Evolutionary conservation across 1,284 basidiomycete species (phyloP).

Genomic region (Cutaneotrichosporon curvatum): DNA sequence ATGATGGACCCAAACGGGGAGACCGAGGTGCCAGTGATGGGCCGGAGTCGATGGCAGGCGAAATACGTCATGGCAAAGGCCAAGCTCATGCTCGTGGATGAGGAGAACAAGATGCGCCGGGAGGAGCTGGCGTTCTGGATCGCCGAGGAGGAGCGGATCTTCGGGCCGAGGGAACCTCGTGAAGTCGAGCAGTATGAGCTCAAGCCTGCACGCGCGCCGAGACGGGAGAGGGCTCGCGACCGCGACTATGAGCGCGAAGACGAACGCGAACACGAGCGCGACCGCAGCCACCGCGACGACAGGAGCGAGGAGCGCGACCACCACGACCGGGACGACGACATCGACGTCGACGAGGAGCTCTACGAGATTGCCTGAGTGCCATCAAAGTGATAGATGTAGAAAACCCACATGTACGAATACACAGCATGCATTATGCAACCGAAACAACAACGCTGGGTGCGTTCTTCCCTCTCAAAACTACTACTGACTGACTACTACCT

Average conservation of each 20-base stretch:
- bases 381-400: not conserved
- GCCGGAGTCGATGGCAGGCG: constrained; percentile 30
- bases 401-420: not conserved
- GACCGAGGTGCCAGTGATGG: constrained; percentile 26
- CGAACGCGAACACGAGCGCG: not conserved
- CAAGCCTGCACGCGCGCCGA: not conserved
- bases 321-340: not conserved
- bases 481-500: no score
- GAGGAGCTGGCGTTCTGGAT: constrained; percentile 22
- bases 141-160: constrained; percentile 13
- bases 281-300: not conserved
- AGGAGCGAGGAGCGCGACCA: not conserved
- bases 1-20: constrained; percentile 15
- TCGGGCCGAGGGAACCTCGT: not conserved
- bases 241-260: not conserved
- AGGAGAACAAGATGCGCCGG: constrained; percentile 40
- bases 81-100: constrained; percentile 42
- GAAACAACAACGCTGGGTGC: constrained; percentile 9
- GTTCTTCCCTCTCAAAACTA: not conserved
- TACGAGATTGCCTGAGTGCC: not conserved
- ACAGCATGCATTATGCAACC: constrained; percentile 11
- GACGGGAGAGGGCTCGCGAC: not conserved
- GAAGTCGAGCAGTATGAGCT: not conserved
- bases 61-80: constrained; percentile 42
- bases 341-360: constrained; percentile 1